Base-by-base conservation (phyloP, 2,329 filamentous ascomycete species). In the Coniella lustricola region DNA sequence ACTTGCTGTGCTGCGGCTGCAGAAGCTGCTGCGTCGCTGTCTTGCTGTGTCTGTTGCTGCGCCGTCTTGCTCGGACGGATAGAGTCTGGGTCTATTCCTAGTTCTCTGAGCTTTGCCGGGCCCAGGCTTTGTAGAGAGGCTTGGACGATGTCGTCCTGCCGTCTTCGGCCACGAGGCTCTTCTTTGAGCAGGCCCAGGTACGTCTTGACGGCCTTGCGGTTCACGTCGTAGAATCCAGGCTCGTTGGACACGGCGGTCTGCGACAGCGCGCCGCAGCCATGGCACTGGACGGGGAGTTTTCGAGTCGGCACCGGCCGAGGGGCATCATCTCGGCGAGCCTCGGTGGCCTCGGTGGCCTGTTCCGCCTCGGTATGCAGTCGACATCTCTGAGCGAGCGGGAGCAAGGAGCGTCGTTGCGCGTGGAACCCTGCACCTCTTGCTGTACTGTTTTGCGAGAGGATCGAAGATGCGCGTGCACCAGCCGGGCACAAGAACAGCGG, bases 231-330 rank as follows among this genome's bases (percentile, higher is more conserved):
- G 62, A 76, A 83, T 3, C 82, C 85, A 5, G 82, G 67, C 51
- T 75, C 66, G 22, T 73, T 62, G 1, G 74, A 62, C 16, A 75
- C 63, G 0, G 62, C 60, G 0, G 73, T 79, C 61, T 86, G 82
- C 39, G 79, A 71, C 56, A 83, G 71, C 13, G 82, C 81, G 38
- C 82, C 82, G 59, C 82, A 86, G 32, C 82, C 82, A 12, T 72
- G 71, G 56, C 82, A 86, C 54, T 76, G 77, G 10, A 71, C 57
- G 0, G 82, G 81, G 1, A 85, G 65, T 16, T 56, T 55, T 48
- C 50, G 50, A 29, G 22, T 25, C 13, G 47, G 50, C 3, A 18
- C 17, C 8, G 12, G 39, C 36, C 36, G 29, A 40, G 36, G 12
- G 7, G 22, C 4, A 17, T 10, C 43, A 17, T 37, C 22, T 18